Evolutionary conservation across 2,329 filamentous ascomycete species (phyloP), one percentile per base, ranked within the genome.

Genomic region (Pseudopithomyces chartarum): DNA sequence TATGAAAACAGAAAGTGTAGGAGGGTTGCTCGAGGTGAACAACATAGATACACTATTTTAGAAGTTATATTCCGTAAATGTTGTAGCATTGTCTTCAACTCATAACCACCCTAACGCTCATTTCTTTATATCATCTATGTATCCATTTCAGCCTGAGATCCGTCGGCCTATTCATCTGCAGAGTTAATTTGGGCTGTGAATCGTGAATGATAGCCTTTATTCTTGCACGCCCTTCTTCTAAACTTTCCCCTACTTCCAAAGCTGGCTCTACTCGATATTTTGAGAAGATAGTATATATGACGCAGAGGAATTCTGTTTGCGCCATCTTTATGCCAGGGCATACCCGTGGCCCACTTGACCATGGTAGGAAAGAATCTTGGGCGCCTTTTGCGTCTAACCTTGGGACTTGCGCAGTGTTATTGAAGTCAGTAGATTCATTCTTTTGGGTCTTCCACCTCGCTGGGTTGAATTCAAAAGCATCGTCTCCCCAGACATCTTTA

Each of bases 291-390:
- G 57, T 55, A 11, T 62, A 58, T 8, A 75, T 54, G 3, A 73
- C 66, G 22, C 70, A 66, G 12, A 74, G 70, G 49, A 75, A 73
- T 43, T 76, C 73, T 2, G 74, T 70, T 51, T 76, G 73, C 7
- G 69, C 66, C 61, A 76, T 74, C 50, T 73, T 76, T 44, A 63
- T 60, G 1, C 74, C 74, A 8, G 70, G 69, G 52, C 71, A 76
- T 15, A 59, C 62, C 17, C 71, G 62, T 17, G 66, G 38, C 61
- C 71, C 43, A 61, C 65, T 46, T 15, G 59, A 60, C 59, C 59
- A 60, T 1, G 59, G 59, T 17, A 62, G 34, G n/a, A 54, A 62
- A 8, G 49, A 54, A 7, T 50, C 52, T 23, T 42, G 52, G 5
- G 46, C 38, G 12, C 34, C 47, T 1, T 54, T 46, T n/a, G 34